Evolutionary conservation across 2,329 filamentous ascomycete genomes (phyloP), one percentile per base, ranked within the genome.

Genomic region (Penicillium capsulatum): DNA sequence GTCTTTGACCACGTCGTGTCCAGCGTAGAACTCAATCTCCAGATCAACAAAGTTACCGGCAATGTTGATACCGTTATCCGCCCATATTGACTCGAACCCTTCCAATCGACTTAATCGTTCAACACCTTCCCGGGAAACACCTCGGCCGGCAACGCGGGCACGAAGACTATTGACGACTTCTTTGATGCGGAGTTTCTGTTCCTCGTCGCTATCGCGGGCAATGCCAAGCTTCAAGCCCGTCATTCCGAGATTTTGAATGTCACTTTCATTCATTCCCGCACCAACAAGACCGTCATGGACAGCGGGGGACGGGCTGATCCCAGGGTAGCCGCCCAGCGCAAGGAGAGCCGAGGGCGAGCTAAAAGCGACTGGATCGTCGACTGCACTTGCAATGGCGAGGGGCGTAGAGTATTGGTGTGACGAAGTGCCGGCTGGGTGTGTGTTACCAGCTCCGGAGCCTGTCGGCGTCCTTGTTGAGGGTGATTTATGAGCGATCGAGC

Each of bases 1-100:
- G 37, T 69, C 60, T 39, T 64, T 66, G 24, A 71, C 68, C 5
- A 54, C 57, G 38, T 72, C 65, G 33, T 62, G 50, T 4, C 55
- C 56, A 2, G 60, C 54, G 32, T 69, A 58, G 34, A 72, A 72
- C 30, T 67, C 66, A 33, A 71, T 67, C 41, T 72, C 69, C 11
- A 72, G 54, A 36, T 71, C 69, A 20, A 72, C 68, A 38, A 65
- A 66, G 32, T 70, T 68, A 3, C 69, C 69, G 6, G 68, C 69
- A 44, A 71, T 69, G 33, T 60, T 70, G 31, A 72, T 57, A 42
- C 62, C 65, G 29, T 71, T 64, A 11, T 71, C 67, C 44, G 71
- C 67, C 67, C 67, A 71, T 29, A 70, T 65, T 10, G 66, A 69
- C 34, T 70, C 67, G 20, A 72, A 69, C 2, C 67, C 68, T 42